Base-by-base conservation (phyloP, 169 alveolate genomes). In the Amoebophrya sp. region DNA sequence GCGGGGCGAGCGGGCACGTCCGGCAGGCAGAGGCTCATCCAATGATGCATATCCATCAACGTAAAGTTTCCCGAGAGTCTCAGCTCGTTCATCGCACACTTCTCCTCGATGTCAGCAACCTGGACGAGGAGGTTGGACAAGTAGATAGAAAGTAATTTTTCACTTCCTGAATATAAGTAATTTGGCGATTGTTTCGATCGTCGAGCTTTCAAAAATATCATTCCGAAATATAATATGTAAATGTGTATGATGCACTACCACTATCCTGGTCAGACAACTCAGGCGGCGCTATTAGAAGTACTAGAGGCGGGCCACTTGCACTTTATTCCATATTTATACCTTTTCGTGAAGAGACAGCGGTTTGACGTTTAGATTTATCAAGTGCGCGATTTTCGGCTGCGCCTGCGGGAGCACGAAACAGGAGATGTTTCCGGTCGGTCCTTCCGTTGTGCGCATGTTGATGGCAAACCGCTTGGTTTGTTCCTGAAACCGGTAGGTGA, bases 401-500 rank as follows among this genome's bases (percentile, higher is more conserved):
- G 35, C 83, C 10, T 66, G 39, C 35, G 83, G 83, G 0, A 66
- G 32, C 38, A 66, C 83, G 83, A 66, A 66, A 25, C 83, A 66
- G 83, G 32, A 7, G 29, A 66, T 66, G 29, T 18, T 66, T 0
- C 38, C 83, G 29, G 83, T 2, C 35, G 83, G 83, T 1, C 83
- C 83, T 66, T 66, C 83, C 2, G 83, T 66, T 66, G 83, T 66
- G 83, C 83, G 83, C 83, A 66, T 66, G 83, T 66, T 66, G 83
- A 66, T 66, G 32, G 83, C 12, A n/a, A 66, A 66, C 38, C 83
- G 83, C 83, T 66, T 66, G 35, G 83, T 66, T n/a, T 7, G 83
- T 66, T 66, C 38, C 83, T 66, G 83, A 25, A 66, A 66, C 35
- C 83, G 29, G 35, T 66, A 66, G 1, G 83, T 66, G 83, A 66